Evolutionary conservation across 176 grass and related monocot genomes (phyloP), one percentile per base, ranked within the genome.

Genomic region (Echinochloa phyllopogon): DNA sequence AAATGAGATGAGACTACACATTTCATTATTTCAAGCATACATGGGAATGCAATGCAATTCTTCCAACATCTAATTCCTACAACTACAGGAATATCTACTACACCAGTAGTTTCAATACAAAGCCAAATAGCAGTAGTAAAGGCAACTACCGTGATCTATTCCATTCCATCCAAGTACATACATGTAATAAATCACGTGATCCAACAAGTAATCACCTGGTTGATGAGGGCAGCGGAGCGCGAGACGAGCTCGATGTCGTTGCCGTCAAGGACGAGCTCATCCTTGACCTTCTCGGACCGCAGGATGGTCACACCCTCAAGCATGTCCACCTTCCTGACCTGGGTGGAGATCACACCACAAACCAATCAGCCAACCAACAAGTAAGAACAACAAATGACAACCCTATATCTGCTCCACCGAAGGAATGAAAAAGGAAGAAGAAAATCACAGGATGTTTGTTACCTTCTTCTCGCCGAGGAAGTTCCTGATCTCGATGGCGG

Each of bases 391-490:
- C 12, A 38, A 47, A 24, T 17, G 47, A 50, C 1, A 59, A 5
- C 9, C 6, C 20, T 37, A 65, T 47, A 72, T 72, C 33, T 66
- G 16, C 9, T 23, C 21, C 5, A 17, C 5, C 2, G 33, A 4
- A 52, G 51, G 51, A 53, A 53, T 53, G 51, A 20, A 20, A 53
- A 29, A 57, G 72, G 72, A 17, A 15, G 49, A 4, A 6, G 14
- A 53, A 20, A 4, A 49, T 49, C 11, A 0, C 2, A 18, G 16
- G 2, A 14, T n/a, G 12, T 15, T 15, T 6, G 0, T 5, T 71
- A 97, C 96, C 93, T 78, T 98, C 70, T 98, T 98, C 89, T 98
- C 95, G 15, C 95, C 95, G 0, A 98, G 87, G 62, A 98, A 98
- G 80, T 98, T 98, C 12, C 95, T 68, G 85, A 98, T 98, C 87